A percentile compares a stretch with the other conserved stretches of the same genome.
phyloP scores from a whole-genome alignment of 2,329 filamentous ascomycete genomes.

The Rhynchosporium graminicola region DNA sequence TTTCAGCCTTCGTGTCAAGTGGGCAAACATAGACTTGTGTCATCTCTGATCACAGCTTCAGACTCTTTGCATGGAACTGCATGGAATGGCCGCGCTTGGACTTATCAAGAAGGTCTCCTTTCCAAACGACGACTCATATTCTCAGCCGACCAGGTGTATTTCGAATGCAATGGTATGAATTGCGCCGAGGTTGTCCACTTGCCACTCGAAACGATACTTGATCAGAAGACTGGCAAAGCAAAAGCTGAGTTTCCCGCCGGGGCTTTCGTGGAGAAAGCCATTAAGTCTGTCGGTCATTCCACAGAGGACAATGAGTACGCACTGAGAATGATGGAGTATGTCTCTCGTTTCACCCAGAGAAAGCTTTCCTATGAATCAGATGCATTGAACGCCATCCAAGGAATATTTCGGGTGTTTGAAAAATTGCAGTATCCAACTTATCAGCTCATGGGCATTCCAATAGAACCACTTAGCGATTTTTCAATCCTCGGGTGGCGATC shows the following conservation, averaged over 20 bases:
- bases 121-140: constrained; percentile 38
- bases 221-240: neutral
- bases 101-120: constrained; percentile 25
- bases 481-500: neutral
- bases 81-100: constrained; percentile 11
- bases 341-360: constrained; percentile 9
- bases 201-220: neutral
- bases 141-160: constrained; percentile 36
- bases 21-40: neutral
- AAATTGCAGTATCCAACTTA: constrained; percentile 1
- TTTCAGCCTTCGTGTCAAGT: neutral
- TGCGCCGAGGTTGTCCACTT: neutral
- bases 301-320: neutral
- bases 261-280: neutral
- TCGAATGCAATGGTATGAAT: constrained; percentile 27
- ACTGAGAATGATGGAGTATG: constrained; percentile 4
- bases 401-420: constrained; percentile 10
- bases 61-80: neutral
- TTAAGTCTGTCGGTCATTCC: neutral
- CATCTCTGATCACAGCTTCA: neutral
- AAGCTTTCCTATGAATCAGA: constrained; percentile 11
- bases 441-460: constrained; percentile 15
- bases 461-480: neutral
- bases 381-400: constrained; percentile 16
- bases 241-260: neutral